Conservation (phyloP, 1,139 yeast species). For the Nakaseomyces kungkrabaensis region DNA sequence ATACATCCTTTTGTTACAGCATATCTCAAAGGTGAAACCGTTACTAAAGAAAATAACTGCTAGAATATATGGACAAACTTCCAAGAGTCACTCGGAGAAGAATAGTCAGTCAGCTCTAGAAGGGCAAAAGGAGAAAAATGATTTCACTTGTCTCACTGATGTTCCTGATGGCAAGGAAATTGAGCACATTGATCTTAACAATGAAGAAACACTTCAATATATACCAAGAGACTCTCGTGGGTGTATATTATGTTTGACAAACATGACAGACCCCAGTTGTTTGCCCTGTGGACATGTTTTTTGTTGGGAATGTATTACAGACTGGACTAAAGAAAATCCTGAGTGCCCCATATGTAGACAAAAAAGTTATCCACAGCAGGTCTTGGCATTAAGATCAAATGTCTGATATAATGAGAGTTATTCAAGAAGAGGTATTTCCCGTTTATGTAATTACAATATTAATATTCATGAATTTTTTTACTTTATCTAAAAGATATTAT, state of each 20-base stretch:
- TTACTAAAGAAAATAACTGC: background rate
- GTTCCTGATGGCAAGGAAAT: background rate
- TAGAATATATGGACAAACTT: background rate
- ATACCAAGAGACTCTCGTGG: constrained; percentile 61
- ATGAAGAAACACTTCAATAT: constrained; percentile 50
- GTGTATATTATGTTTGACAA: constrained; percentile 76
- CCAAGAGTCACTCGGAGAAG: background rate
- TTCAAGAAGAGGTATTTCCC: too few species aligned
- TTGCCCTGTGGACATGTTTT: constrained; percentile 88
- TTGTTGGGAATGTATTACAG: constrained; percentile 86
- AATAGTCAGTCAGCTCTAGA: too few species aligned
- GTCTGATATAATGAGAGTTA: too few species aligned
- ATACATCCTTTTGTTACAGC: constrained; percentile 52
- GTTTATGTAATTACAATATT: too few species aligned
- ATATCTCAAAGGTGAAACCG: constrained; percentile 35
- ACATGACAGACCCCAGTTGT: constrained; percentile 74
- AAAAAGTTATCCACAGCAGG: constrained; percentile 59
- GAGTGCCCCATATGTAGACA: constrained; percentile 93
- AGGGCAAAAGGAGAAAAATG: constrained; percentile 7
- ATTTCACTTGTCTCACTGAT: background rate
- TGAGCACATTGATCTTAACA: constrained; percentile 43
- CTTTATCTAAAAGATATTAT: too few species aligned
- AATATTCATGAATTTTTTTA: too few species aligned
- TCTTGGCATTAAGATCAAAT: constrained; percentile 46
- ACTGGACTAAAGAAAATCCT: constrained; percentile 80